Evolutionary conservation across 2,329 filamentous ascomycete species (phyloP).

Genomic region (Blastomyces gilchristii): DNA sequence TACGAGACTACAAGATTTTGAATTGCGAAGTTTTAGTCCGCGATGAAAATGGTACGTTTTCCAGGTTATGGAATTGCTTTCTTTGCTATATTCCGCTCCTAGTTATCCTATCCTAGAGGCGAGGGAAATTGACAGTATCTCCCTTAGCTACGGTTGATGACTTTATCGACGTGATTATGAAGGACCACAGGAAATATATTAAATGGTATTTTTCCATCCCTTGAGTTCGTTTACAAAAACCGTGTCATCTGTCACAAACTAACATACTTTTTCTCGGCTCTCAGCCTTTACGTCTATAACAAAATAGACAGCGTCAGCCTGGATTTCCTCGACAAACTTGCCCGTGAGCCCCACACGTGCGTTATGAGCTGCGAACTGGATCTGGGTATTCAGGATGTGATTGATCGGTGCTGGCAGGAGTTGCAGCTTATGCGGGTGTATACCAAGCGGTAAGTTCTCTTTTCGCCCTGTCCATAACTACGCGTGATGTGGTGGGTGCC

Average conservation of each 20-base stretch:
- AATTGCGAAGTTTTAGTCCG: slow-evolving; percentile 94
- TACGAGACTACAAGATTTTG: slow-evolving; percentile 96
- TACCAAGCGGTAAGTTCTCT: slow-evolving; percentile 58
- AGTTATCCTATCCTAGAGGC: not conserved
- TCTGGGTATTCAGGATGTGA: slow-evolving; percentile 82
- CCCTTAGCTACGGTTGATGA: slow-evolving; percentile 76
- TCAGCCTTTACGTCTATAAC: slow-evolving; percentile 92
- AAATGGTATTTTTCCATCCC: slow-evolving; percentile 45
- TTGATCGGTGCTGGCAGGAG: slow-evolving; percentile 92
- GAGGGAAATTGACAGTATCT: slow-evolving; percentile 3
- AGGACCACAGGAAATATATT: slow-evolving; percentile 97
- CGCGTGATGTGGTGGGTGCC: not conserved
- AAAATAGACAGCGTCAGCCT: slow-evolving; percentile 94
- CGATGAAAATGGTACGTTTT: slow-evolving; percentile 63
- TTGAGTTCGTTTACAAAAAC: not conserved
- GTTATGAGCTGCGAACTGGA: slow-evolving; percentile 98
- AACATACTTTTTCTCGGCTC: not conserved
- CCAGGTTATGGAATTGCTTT: not conserved
- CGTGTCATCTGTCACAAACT: not conserved
- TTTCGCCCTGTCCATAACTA: not conserved
- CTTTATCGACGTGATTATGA: slow-evolving; percentile 99
- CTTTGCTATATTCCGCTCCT: not conserved
- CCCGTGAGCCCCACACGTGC: slow-evolving; percentile 82
- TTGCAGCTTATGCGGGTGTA: slow-evolving; percentile 83
- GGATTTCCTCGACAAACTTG: slow-evolving; percentile 84